Conservation (phyloP, 805 yeast species). For the Yarrowia divulgata region DNA sequence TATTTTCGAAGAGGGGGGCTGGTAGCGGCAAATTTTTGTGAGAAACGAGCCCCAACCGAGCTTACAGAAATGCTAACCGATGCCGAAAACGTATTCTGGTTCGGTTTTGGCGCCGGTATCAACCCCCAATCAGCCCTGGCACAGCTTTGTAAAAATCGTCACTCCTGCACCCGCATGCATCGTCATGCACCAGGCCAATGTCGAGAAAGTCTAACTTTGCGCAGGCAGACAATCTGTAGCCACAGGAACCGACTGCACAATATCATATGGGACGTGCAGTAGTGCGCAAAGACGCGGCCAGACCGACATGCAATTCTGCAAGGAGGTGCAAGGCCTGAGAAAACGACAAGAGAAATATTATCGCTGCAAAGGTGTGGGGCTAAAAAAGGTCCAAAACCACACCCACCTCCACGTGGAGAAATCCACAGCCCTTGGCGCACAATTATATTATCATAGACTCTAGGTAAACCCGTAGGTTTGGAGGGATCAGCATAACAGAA, state of each 20-base stretch:
- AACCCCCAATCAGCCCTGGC: neutral
- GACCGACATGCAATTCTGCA: neutral
- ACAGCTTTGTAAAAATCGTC: neutral
- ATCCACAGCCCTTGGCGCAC: neutral
- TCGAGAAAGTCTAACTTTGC: slow-evolving; percentile 11
- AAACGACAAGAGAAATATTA: too few species aligned
- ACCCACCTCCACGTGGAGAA: slow-evolving; percentile 24
- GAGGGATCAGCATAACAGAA: slow-evolving; percentile 11
- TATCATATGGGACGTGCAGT: slow-evolving; percentile 30
- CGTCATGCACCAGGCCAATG: slow-evolving; percentile 23
- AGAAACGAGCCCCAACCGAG: too few species aligned
- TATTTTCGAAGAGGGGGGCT: neutral
- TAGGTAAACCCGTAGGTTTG: slow-evolving; percentile 19
- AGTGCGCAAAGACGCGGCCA: neutral
- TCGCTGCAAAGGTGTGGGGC: too few species aligned
- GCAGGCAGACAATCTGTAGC: slow-evolving; percentile 23
- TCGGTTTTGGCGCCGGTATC: too few species aligned
- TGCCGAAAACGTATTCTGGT: too few species aligned
- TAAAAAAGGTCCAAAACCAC: too few species aligned
- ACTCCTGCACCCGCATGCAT: slow-evolving; percentile 7
- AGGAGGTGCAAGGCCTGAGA: neutral
- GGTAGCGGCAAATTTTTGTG: neutral
- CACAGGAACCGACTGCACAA: slow-evolving; percentile 36
- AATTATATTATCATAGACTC: slow-evolving; percentile 14
- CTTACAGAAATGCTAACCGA: too few species aligned